Conservation (phyloP, 1,139 yeast species). For the Oligophagozyma castellii region DNA sequence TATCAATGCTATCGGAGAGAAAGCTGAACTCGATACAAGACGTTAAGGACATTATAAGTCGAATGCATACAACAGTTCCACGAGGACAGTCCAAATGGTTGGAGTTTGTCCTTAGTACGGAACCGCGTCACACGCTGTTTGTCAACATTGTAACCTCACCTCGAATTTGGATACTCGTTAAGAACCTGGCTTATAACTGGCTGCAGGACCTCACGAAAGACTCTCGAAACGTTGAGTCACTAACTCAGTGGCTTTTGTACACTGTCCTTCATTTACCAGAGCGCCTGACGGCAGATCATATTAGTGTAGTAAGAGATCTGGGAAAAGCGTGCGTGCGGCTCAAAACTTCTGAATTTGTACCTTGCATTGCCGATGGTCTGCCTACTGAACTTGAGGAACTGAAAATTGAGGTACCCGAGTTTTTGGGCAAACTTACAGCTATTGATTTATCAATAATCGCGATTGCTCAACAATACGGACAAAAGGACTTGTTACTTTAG, state of each 20-base stretch:
- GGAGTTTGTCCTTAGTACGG: constrained; percentile 11
- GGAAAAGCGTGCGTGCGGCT: constrained; percentile 15
- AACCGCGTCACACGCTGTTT: constrained; percentile 14
- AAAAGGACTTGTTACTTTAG: constrained; percentile 11
- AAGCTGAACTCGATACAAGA: constrained; percentile 8
- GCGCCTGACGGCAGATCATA: constrained; percentile 14
- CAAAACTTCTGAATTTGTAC: background rate
- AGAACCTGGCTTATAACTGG: constrained; percentile 19
- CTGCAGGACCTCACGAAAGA: constrained; percentile 13
- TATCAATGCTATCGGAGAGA: constrained; percentile 5
- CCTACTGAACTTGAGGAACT: constrained; percentile 1
- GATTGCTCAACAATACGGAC: constrained; percentile 14
- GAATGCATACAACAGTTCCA: constrained; percentile 6
- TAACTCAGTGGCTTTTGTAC: constrained; percentile 17
- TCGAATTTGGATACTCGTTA: constrained; percentile 15
- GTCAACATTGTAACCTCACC: constrained; percentile 6
- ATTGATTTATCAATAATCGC: constrained; percentile 11
- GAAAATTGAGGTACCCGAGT: no score
- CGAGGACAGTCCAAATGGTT: constrained; percentile 16
- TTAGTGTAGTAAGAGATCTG: constrained; percentile 16
- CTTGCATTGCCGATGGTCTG: background rate
- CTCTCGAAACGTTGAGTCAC: constrained; percentile 4
- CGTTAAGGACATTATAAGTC: constrained; percentile 6
- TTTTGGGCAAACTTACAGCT: no score
- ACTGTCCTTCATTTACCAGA: constrained; percentile 15